These are phyloP conservation scores for Rhodotorula graminis DNA, from an alignment of 768 basidiomycete genomes.

Conservation along the genomic window DNA sequence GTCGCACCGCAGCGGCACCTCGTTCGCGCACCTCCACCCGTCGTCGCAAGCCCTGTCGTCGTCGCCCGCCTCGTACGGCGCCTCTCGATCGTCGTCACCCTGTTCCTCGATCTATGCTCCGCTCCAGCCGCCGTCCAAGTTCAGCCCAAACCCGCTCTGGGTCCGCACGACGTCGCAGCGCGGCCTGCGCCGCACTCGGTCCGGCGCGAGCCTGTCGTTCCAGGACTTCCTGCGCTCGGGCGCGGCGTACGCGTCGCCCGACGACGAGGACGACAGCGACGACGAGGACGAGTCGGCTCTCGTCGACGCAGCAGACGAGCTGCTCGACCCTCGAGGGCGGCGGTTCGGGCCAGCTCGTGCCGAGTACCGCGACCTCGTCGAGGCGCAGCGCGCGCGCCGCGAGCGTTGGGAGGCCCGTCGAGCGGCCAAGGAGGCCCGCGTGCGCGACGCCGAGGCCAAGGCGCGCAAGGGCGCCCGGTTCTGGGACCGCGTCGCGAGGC, in stretches of 20 bases:
- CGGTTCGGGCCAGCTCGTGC: not conserved
- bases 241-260: not conserved
- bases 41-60: slow-evolving; percentile 1
- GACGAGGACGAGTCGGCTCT: not conserved
- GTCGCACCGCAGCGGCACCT: not conserved
- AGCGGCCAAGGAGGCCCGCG: not conserved
- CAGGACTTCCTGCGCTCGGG: slow-evolving; percentile 24
- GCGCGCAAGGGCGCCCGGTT: not conserved
- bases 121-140: slow-evolving; percentile 12
- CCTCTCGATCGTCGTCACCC: slow-evolving; percentile 27
- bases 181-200: not conserved
- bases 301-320: not conserved
- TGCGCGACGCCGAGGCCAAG: not conserved
- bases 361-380: slow-evolving; percentile 30
- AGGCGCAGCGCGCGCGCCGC: slow-evolving; percentile 2
- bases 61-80: slow-evolving; percentile 25
- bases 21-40: not conserved
- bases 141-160: slow-evolving; percentile 21
- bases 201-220: slow-evolving; percentile 6
- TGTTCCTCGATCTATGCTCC: slow-evolving; percentile 35
- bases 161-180: slow-evolving; percentile 9
- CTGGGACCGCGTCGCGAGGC: not conserved
- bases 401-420: slow-evolving; percentile 23
- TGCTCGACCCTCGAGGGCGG: not conserved
- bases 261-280: not conserved